Conservation (phyloP, 371 early-diverging fungal species). For the Vittaforma corneae region DNA sequence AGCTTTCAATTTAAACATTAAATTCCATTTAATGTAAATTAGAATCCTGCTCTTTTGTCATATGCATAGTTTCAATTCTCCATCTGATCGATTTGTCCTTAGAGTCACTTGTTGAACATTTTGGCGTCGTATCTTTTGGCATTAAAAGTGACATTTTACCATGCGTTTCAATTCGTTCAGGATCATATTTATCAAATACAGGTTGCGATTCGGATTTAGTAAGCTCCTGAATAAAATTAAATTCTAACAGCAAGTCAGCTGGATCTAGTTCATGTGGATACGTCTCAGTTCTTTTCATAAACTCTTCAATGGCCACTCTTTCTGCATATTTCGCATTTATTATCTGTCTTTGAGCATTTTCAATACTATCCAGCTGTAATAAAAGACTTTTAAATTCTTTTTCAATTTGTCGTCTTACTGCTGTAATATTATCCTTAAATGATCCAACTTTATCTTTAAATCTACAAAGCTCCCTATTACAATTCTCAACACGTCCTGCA, state of each 20-base stretch:
- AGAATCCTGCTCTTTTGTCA: no score
- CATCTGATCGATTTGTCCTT: background rate
- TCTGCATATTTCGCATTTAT: slow-evolving; percentile 55
- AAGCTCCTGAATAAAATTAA: slow-evolving; percentile 41
- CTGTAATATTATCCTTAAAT: slow-evolving; percentile 38
- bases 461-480: slow-evolving; percentile 38
- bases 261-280: slow-evolving; percentile 52
- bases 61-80: slow-evolving; percentile 9
- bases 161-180: background rate
- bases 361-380: slow-evolving; percentile 42
- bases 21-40: no score
- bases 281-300: slow-evolving; percentile 22
- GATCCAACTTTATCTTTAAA: slow-evolving; percentile 19
- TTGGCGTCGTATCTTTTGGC: background rate
- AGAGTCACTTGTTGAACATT: background rate
- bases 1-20: no score
- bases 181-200: background rate
- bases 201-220: slow-evolving; percentile 1
- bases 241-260: slow-evolving; percentile 47
- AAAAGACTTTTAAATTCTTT: slow-evolving; percentile 46
- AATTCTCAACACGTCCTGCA: background rate
- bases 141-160: background rate
- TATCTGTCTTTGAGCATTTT: slow-evolving; percentile 45
- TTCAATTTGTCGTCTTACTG: slow-evolving; percentile 35
- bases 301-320: slow-evolving; percentile 11